Percentiles rank a stretch among this genome's conserved stretches.
phyloP scores from a whole-genome alignment of 2,329 filamentous ascomycete genomes.

The Xylariaceae sp. region DNA sequence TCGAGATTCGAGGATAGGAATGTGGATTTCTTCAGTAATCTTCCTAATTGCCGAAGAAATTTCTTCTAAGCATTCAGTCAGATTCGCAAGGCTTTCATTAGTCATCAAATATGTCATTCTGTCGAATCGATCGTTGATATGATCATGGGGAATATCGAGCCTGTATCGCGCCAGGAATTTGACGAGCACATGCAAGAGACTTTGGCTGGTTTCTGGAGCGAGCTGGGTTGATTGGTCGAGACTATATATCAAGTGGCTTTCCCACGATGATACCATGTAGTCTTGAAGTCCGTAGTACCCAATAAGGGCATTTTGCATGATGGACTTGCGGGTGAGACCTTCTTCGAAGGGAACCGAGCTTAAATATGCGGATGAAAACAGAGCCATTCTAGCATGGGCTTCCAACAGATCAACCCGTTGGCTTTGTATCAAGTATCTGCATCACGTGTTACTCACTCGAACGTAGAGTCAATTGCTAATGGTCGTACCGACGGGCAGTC shows the following conservation, averaged over 20 bases:
- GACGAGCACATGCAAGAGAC: no score
- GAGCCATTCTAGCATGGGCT: constrained; percentile 4
- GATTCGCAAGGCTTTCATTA: no score
- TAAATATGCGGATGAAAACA: constrained; percentile 3
- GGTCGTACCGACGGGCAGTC: constrained; percentile 9
- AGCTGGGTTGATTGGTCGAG: no score
- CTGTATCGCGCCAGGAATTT: not conserved
- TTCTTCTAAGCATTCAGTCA: no score
- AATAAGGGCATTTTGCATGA: not conserved
- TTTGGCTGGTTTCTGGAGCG: no score
- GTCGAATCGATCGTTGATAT: not conserved
- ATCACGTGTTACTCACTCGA: not conserved
- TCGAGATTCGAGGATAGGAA: no score
- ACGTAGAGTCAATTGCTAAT: not conserved
- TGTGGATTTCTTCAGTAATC: no score
- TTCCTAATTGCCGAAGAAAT: no score
- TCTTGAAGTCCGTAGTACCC: constrained; percentile 8
- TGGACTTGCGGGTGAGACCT: no score
- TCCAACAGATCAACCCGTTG: constrained; percentile 3
- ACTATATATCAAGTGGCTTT: not conserved
- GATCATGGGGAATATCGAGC: not conserved
- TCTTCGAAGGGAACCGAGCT: no score
- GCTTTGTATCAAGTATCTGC: constrained; percentile 5
- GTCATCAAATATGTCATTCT: not conserved
- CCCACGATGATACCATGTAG: constrained; percentile 1